Conservation (phyloP, 129 eudicot species). For the Escallonia rubra region DNA sequence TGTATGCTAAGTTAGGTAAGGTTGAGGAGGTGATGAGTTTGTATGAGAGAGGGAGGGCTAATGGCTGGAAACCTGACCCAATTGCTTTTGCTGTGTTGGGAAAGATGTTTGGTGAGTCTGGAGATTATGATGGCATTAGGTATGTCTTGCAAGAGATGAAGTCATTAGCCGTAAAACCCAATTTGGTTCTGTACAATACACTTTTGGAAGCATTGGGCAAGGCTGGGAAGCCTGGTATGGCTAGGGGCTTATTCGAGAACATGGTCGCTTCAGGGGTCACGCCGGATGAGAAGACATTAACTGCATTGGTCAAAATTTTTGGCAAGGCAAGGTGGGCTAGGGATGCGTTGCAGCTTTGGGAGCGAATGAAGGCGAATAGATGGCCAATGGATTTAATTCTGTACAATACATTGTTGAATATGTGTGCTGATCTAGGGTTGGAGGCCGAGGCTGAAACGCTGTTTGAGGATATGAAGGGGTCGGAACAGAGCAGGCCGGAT, state of each 20-base stretch:
- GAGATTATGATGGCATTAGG: constrained; percentile 60
- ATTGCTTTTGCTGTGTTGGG: constrained; percentile 52
- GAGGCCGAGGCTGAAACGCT: constrained; percentile 55
- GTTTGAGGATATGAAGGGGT: constrained; percentile 56
- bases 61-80: constrained; percentile 60
- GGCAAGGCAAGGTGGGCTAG: constrained; percentile 57
- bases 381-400: constrained; percentile 52
- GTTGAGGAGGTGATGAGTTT: constrained; percentile 56
- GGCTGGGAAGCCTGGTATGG: constrained; percentile 61
- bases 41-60: constrained; percentile 57
- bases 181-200: constrained; percentile 52
- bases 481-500: constrained; percentile 34
- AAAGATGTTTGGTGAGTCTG: constrained; percentile 58
- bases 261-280: constrained; percentile 42
- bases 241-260: constrained; percentile 44
- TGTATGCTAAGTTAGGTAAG: constrained; percentile 48
- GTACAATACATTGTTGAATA: constrained; percentile 53
- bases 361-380: constrained; percentile 39
- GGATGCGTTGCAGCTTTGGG: constrained; percentile 52
- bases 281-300: constrained; percentile 50
- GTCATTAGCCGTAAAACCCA: constrained; percentile 46
- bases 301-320: constrained; percentile 39
- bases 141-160: constrained; percentile 62
- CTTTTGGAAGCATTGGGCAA: constrained; percentile 56
- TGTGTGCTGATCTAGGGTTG: constrained; percentile 71